Conservation (phyloP, 148 eudicot genomes). For the Diospyros lotus region DNA sequence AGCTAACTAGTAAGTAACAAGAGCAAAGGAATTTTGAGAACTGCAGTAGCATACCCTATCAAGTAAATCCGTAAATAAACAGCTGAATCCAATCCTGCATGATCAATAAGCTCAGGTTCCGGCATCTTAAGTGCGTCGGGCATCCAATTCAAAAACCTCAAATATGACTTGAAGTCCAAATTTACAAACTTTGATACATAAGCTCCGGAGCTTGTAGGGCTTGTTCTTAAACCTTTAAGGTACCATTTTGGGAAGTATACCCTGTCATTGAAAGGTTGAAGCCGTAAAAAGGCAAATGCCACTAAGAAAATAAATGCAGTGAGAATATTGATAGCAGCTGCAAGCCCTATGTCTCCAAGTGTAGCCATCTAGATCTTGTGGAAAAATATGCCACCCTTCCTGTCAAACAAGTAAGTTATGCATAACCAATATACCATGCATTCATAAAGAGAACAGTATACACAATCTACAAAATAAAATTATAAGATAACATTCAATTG, state of each 20-base stretch:
- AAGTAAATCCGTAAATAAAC: slow-evolving; percentile 90
- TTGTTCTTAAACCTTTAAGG: slow-evolving; percentile 81
- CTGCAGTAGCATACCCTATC: slow-evolving; percentile 56
- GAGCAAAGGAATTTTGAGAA: not conserved
- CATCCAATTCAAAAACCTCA: slow-evolving; percentile 87
- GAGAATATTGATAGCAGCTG: slow-evolving; percentile 76
- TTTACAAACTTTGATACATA: slow-evolving; percentile 69
- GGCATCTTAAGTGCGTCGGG: slow-evolving; percentile 96
- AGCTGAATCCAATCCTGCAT: slow-evolving; percentile 94
- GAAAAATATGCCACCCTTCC: slow-evolving; percentile 1
- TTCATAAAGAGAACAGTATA: not conserved
- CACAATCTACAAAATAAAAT: not conserved
- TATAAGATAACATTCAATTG: not conserved
- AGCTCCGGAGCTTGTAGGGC: slow-evolving; percentile 62
- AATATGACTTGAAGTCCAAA: slow-evolving; percentile 74
- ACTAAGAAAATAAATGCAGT: slow-evolving; percentile 71
- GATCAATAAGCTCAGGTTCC: slow-evolving; percentile 88
- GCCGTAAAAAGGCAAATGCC: slow-evolving; percentile 83
- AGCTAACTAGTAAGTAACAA: too few relatives aligned
- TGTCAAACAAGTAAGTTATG: slow-evolving; percentile 12
- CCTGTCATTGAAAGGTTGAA: slow-evolving; percentile 94
- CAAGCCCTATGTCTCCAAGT: slow-evolving; percentile 59
- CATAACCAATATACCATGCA: not conserved
- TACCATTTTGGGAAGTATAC: slow-evolving; percentile 99
- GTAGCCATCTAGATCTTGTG: slow-evolving; percentile 57